Conservation (phyloP, 805 yeast species). For the Tetrapisispora fleetii region DNA sequence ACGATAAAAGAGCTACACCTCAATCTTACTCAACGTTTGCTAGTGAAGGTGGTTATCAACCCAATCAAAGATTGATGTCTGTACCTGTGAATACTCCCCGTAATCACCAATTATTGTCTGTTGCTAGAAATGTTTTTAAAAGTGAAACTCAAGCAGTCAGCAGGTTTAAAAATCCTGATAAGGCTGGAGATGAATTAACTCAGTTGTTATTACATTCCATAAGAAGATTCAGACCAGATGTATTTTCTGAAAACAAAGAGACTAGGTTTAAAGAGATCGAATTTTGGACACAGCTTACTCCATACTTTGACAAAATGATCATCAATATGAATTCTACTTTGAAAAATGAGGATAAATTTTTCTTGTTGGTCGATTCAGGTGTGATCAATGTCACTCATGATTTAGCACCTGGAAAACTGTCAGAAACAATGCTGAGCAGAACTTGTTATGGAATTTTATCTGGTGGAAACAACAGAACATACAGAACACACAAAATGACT, state of each 20-base stretch:
- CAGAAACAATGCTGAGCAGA: slow-evolving; percentile 41
- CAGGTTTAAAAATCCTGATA: slow-evolving; percentile 11
- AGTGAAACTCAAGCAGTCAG: slow-evolving; percentile 23
- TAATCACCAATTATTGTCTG: slow-evolving; percentile 32
- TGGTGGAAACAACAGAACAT: slow-evolving; percentile 11
- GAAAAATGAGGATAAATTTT: slow-evolving; percentile 27
- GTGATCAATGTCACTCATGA: slow-evolving; percentile 42
- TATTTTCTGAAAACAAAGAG: slow-evolving; percentile 16
- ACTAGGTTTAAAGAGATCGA: slow-evolving; percentile 33
- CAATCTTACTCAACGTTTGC: neutral
- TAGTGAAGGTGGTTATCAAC: neutral
- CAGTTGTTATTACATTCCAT: slow-evolving; percentile 22
- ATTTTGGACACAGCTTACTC: slow-evolving; percentile 58
- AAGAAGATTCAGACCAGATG: slow-evolving; percentile 21
- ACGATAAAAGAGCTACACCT: neutral
- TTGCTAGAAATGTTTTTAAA: slow-evolving; percentile 29
- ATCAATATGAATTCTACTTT: slow-evolving; percentile 43
- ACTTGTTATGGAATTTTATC: slow-evolving; percentile 45
- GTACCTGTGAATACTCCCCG: slow-evolving; percentile 32
- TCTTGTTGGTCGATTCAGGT: slow-evolving; percentile 52
- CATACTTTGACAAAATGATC: slow-evolving; percentile 42
- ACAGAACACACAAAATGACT: slow-evolving; percentile 31
- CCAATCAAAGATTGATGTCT: slow-evolving; percentile 9
- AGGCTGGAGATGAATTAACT: slow-evolving; percentile 16
- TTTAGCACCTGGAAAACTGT: slow-evolving; percentile 34